Conservation (phyloP, 208 protist species). For the Eutreptiella sp. region DNA sequence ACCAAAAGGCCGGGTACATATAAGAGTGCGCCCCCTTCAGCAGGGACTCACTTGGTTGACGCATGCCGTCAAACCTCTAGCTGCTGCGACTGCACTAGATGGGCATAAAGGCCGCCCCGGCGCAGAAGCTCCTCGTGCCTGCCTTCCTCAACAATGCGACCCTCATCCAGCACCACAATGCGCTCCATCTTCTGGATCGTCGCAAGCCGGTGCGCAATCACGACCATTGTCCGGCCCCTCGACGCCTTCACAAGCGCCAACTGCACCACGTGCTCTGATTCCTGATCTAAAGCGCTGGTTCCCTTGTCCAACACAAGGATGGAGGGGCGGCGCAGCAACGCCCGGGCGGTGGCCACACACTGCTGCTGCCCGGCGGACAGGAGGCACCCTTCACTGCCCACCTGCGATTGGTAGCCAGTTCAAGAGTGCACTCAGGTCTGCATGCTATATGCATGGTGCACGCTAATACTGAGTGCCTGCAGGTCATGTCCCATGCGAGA, state of each 20-base stretch:
- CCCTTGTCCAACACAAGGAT: conserved; percentile 51
- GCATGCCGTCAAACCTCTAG: too few relatives aligned
- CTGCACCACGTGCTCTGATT: conserved; percentile 43
- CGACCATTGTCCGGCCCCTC: conserved; percentile 33
- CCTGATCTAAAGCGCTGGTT: conserved; percentile 50
- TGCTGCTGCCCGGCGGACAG: conserved; percentile 50
- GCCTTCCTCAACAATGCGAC: conserved; percentile 11
- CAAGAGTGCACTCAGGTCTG: too few relatives aligned
- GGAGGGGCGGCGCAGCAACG: conserved; percentile 38
- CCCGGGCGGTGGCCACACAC: conserved; percentile 43
- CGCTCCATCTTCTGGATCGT: conserved; percentile 43
- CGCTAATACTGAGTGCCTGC: too few relatives aligned
- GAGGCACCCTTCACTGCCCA: conserved; percentile 35
- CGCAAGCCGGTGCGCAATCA: conserved; percentile 53
- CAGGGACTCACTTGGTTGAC: too few relatives aligned
- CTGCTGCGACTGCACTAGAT: too few relatives aligned
- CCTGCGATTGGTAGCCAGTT: conserved; percentile 41
- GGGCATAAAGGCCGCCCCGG: conserved; percentile 8
- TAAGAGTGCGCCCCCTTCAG: too few relatives aligned
- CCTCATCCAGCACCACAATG: conserved; percentile 42
- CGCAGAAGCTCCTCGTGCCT: conserved; percentile 19
- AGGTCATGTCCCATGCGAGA: too few relatives aligned
- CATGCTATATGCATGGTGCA: too few relatives aligned
- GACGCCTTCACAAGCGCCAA: background rate
- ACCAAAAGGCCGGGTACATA: too few relatives aligned